A percentile compares a stretch with the other conserved stretches of the same genome.
These are phyloP conservation scores for Colletotrichum sojae DNA, from an alignment of 2,329 filamentous ascomycete species.

Conservation along the genomic window DNA sequence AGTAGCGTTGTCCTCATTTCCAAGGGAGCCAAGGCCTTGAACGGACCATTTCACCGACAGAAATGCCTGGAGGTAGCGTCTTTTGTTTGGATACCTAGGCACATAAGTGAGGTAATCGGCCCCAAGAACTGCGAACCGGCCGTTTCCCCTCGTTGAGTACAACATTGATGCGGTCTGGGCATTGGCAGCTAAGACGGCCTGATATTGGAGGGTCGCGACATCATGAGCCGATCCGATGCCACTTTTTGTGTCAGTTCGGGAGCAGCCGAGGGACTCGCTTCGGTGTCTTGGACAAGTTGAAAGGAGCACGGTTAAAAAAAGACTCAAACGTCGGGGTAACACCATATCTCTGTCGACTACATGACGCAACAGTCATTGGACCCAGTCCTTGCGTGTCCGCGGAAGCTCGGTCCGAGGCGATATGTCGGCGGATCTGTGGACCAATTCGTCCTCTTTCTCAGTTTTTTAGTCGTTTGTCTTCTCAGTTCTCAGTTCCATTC, in stretches of 20 bases:
- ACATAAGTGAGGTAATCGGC: too few species aligned
- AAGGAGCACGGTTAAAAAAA: conserved; percentile 1
- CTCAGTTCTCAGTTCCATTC: not conserved
- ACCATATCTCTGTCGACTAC: not conserved
- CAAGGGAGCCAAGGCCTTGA: not conserved
- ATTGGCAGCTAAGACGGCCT: conserved; percentile 23
- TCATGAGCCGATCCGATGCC: conserved; percentile 33
- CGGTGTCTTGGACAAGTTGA: not conserved
- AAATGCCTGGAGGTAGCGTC: not conserved
- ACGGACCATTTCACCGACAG: conserved; percentile 22
- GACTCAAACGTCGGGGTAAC: not conserved
- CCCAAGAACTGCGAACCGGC: not conserved
- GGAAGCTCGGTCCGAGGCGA: conserved; percentile 9
- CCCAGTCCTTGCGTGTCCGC: not conserved
- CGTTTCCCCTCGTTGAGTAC: not conserved
- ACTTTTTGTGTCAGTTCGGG: conserved; percentile 31
- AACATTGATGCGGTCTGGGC: not conserved
- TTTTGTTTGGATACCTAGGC: not conserved
- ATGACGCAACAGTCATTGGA: not conserved
- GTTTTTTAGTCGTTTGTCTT: too few species aligned
- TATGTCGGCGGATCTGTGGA: conserved; percentile 2
- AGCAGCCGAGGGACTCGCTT: conserved; percentile 16
- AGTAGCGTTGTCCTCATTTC: conserved; percentile 22
- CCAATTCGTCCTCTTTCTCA: not conserved
- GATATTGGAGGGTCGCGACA: conserved; percentile 25